phyloP scores from a whole-genome alignment of 2,329 filamentous ascomycete species.

The Neopestalotiopsis clavispora region DNA sequence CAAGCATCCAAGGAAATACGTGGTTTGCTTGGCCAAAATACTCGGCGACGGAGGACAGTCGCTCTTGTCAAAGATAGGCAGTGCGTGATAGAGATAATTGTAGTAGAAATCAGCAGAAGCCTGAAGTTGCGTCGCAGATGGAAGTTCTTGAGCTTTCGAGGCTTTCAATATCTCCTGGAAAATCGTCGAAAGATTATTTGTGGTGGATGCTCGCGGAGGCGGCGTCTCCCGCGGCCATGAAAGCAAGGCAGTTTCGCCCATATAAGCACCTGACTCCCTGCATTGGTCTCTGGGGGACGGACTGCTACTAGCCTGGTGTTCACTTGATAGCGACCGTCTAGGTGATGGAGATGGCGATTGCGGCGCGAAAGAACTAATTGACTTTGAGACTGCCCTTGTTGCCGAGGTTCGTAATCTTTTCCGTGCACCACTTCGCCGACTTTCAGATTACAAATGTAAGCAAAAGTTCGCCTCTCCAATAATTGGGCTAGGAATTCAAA shows the following conservation, averaged over 20 bases:
- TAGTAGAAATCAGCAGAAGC: not conserved
- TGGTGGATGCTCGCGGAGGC: not conserved
- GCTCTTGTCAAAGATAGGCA: not conserved
- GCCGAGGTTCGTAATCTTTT: too few relatives aligned
- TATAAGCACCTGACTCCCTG: not conserved
- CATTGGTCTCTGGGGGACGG: not conserved
- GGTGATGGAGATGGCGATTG: too few relatives aligned
- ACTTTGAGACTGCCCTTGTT: too few relatives aligned
- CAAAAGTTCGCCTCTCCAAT: not conserved
- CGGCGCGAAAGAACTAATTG: too few relatives aligned
- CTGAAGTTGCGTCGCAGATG: not conserved
- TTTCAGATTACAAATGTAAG: not conserved
- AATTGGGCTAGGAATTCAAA: not conserved
- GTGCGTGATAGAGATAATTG: not conserved
- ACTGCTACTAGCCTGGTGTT: not conserved
- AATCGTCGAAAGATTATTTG: not conserved
- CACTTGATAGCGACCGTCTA: not conserved
- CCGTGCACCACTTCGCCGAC: too few relatives aligned
- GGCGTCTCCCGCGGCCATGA: not conserved
- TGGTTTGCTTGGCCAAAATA: not conserved
- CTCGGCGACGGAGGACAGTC: not conserved
- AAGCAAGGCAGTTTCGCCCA: not conserved
- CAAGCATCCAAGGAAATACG: not conserved
- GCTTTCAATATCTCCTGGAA: not conserved
- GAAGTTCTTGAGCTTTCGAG: not conserved